phyloP scores from a whole-genome alignment of 2,329 filamentous ascomycete genomes.

The Aspergillus fischeri region DNA sequence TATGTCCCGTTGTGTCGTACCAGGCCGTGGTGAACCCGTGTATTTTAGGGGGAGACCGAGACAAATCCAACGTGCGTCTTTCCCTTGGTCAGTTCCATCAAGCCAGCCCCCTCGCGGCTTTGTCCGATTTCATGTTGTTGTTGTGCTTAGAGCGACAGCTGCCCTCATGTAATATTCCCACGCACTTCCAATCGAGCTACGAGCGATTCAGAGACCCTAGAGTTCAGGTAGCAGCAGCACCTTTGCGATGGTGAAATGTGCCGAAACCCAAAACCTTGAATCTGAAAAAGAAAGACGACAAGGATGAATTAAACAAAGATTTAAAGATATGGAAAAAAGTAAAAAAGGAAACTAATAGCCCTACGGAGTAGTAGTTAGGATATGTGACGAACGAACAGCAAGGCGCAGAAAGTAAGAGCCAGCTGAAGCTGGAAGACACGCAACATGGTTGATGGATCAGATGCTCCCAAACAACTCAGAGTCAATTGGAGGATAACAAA shows the following conservation, averaged over 20 bases:
- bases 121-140: background rate
- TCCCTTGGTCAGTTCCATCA: background rate
- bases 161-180: too few species aligned
- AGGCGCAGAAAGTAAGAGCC: background rate
- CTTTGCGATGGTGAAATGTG: background rate
- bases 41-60: too few species aligned
- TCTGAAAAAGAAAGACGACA: too few species aligned
- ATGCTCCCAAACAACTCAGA: too few species aligned
- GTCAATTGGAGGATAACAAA: too few species aligned
- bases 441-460: background rate
- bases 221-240: background rate
- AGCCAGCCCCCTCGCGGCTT: background rate
- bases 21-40: too few species aligned
- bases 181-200: too few species aligned
- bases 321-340: too few species aligned
- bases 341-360: too few species aligned
- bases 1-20: background rate
- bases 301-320: too few species aligned
- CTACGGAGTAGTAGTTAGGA: too few species aligned
- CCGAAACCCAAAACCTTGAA: background rate
- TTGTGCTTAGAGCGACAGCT: background rate
- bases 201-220: background rate
- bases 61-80: background rate
- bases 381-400: background rate
- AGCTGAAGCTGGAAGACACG: background rate